These are phyloP conservation scores for Suillus clintonianus DNA, from an alignment of 768 basidiomycete species.

Conservation along the genomic window DNA sequence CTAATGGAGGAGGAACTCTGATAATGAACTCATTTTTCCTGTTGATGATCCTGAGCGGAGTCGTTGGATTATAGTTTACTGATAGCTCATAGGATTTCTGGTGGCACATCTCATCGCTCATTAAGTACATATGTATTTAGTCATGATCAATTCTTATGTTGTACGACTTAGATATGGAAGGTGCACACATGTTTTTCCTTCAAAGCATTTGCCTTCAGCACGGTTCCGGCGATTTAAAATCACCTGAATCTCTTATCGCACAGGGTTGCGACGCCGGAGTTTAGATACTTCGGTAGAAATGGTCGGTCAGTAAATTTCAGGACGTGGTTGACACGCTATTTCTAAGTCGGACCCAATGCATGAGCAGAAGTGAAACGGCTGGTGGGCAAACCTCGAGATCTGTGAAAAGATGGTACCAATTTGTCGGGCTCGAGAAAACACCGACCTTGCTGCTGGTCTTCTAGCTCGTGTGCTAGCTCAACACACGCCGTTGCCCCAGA, in stretches of 20 bases:
- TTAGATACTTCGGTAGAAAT: background rate
- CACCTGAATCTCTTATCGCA: background rate
- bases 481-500: background rate
- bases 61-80: conserved; percentile 4
- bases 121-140: background rate
- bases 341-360: background rate
- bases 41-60: conserved; percentile 7
- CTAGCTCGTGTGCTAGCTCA: background rate
- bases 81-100: background rate
- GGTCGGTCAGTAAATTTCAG: background rate
- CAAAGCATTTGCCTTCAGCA: background rate
- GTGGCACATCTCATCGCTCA: background rate
- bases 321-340: background rate
- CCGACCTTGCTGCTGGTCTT: background rate
- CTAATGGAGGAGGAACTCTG: conserved; percentile 32
- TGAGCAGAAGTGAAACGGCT: background rate
- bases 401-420: background rate
- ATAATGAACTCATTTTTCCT: conserved; percentile 6
- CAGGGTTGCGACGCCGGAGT: background rate
- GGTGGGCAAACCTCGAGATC: background rate
- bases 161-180: background rate
- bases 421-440: background rate
- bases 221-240: background rate
- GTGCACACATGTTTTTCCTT: background rate
- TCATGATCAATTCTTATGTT: conserved; percentile 1